Percentiles rank a stretch among this genome's conserved stretches.
Conservation (phyloP, 2,329 filamentous ascomycete genomes). For the Cordyceps tenuipes region DNA sequence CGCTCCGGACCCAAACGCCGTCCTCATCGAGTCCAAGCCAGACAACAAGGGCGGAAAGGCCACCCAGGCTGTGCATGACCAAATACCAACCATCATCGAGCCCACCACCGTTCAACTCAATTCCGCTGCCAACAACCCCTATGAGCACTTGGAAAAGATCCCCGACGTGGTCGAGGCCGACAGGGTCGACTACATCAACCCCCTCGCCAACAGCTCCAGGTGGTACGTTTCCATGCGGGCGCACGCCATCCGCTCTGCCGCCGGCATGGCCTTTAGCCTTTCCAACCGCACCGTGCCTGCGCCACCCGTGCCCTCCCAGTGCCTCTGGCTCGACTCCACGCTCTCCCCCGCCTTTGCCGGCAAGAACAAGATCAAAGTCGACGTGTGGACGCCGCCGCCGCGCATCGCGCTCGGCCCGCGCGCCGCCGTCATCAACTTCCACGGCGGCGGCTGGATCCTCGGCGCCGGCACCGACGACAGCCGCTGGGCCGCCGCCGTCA, state of each 20-base stretch:
- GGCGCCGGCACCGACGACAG: conserved; percentile 56
- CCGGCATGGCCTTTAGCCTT: conserved; percentile 35
- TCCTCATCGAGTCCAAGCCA: neutral
- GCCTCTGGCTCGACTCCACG: conserved; percentile 36
- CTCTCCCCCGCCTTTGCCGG: conserved; percentile 26
- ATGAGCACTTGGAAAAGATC: conserved; percentile 20
- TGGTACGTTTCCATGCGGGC: conserved; percentile 36
- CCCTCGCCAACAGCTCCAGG: conserved; percentile 34
- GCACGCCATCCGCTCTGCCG: conserved; percentile 35
- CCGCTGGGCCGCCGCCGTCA: conserved; percentile 48
- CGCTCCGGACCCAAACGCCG: neutral
- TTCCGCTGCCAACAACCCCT: neutral
- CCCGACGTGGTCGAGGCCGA: conserved; percentile 24
- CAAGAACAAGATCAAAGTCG: conserved; percentile 33
- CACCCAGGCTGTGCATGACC: neutral
- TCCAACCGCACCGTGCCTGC: conserved; percentile 33
- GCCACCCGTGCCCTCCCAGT: conserved; percentile 29
- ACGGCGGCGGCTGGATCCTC: conserved; percentile 59
- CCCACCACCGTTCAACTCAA: neutral
- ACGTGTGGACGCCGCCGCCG: conserved; percentile 37
- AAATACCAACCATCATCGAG: conserved; percentile 8
- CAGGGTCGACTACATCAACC: conserved; percentile 33
- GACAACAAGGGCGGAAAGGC: conserved; percentile 6
- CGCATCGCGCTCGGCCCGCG: conserved; percentile 27
- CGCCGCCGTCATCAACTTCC: conserved; percentile 56